These are phyloP conservation scores for Mycena galericulata DNA, from an alignment of 768 basidiomycete species.

Conservation along the genomic window DNA sequence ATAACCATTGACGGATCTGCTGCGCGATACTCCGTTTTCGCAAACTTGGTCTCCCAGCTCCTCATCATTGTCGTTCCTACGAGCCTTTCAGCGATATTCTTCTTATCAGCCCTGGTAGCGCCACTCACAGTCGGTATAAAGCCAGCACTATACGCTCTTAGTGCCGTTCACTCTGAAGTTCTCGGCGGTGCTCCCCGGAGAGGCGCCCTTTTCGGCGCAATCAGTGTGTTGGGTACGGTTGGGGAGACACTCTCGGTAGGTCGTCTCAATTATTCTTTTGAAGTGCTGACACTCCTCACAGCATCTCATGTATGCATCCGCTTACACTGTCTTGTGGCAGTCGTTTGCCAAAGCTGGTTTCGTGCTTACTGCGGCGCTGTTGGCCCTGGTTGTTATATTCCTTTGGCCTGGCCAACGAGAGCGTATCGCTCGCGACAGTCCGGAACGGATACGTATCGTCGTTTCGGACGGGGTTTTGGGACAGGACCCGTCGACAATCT, in stretches of 20 bases:
- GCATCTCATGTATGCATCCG: conserved; percentile 28
- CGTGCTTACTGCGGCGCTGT: conserved; percentile 27
- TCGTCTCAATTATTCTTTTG: neutral
- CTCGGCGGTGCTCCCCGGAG: conserved; percentile 10
- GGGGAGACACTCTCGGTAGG: conserved; percentile 31
- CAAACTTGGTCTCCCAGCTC: conserved; percentile 23
- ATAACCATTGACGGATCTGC: conserved; percentile 24
- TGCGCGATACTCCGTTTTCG: conserved; percentile 21
- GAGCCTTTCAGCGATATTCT: conserved; percentile 18
- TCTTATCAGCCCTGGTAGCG: conserved; percentile 15
- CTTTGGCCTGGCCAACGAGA: conserved; percentile 23
- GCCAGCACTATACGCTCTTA: conserved; percentile 29
- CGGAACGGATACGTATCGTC: conserved; percentile 34
- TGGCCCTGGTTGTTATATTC: conserved; percentile 23
- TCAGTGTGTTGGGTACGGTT: conserved; percentile 25
- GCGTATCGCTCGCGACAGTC: neutral
- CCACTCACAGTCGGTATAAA: conserved; percentile 30
- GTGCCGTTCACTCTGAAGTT: conserved; percentile 22
- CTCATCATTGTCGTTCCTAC: conserved; percentile 22
- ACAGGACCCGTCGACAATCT: conserved; percentile 17
- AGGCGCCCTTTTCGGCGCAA: conserved; percentile 27
- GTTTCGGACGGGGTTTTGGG: conserved; percentile 18
- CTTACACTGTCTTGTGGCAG: conserved; percentile 14
- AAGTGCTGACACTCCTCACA: neutral
- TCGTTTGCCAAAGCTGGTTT: conserved; percentile 27